Conservation (phyloP, 2,329 filamentous ascomycete species). For the Mollisia scopiformis region DNA sequence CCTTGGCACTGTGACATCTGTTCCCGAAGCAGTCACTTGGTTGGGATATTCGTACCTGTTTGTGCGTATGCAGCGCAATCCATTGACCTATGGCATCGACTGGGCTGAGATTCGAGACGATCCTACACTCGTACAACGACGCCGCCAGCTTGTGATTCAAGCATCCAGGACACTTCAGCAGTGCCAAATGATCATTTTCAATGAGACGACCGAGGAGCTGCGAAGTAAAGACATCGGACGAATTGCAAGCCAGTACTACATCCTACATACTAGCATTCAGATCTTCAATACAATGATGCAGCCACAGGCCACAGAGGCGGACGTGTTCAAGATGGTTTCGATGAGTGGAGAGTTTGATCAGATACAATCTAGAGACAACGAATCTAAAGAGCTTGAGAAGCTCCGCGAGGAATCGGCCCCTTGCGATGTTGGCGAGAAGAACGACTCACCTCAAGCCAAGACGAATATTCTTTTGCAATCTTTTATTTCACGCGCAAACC, state of each 20-base stretch:
- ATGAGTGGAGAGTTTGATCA: constrained; percentile 99
- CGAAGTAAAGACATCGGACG: constrained; percentile 93
- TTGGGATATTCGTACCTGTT: constrained; percentile 97
- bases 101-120: constrained; percentile 88
- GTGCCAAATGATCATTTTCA: constrained; percentile 99
- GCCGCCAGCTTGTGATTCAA: constrained; percentile 84
- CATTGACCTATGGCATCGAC: constrained; percentile 91
- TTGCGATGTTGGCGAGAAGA: constrained; percentile 77
- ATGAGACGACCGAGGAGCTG: constrained; percentile 90
- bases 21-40: constrained; percentile 93
- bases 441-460: constrained; percentile 79
- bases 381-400: constrained; percentile 81
- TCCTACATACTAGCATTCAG: constrained; percentile 89
- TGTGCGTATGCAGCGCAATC: constrained; percentile 93
- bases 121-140: constrained; percentile 81
- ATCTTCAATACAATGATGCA: constrained; percentile 97
- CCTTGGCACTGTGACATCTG: constrained; percentile 91
- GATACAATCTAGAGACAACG: constrained; percentile 87
- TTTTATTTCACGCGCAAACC: constrained; percentile 84
- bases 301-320: constrained; percentile 82
- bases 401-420: constrained; percentile 70
- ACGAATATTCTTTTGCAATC: constrained; percentile 95
- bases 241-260: constrained; percentile 97
- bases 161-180: constrained; percentile 85
- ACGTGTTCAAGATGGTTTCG: constrained; percentile 93